Evolutionary conservation across 805 yeast species (phyloP), one percentile per base, ranked within the genome.

Genomic region (Metschnikowia noctiluminum): DNA sequence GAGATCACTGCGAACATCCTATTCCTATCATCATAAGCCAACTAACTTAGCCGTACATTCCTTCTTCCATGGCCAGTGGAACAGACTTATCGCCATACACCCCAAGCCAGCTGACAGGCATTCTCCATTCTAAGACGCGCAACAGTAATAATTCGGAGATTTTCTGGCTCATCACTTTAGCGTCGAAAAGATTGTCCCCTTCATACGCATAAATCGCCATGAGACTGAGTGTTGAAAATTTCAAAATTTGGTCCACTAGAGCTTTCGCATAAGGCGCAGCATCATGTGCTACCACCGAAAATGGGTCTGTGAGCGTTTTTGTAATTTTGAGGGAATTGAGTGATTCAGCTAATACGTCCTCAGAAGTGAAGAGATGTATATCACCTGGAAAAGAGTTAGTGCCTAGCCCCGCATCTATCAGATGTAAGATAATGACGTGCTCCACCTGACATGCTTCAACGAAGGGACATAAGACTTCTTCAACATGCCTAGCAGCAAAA

Each of bases 141-240:
- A 64, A 44, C 8, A 51, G 62, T 28, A 71, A 56, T 15, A 69
- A 51, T 5, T 65, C 55, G 6, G 62, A 54, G 2, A 74, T 62
- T 31, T 65, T 63, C 11, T 53, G 52, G 2, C 87, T 82, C 51
- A 85, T 64, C 9, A 61, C 52, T 38, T 70, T 71, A 7, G 95
- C 94, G 63, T 90, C 96, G 16, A 65, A 61, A 28, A 84, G 78
- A 63, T 92, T 92, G 64, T 91, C 97, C 32, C 98, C 97, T 63
- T 91, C 97, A 64, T 88, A 89, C 1, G 85, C 95, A 62, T 76
- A 83, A 14, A 80, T 71, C 10, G 80, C 78, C n/a, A 79, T 52
- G 4, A 78, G 76, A n/a, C 60, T 63, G 16, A 74, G 62, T 8
- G 60, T 58, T 45, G 61, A 35, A 28, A 49, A 15, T 35, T 40